Percentiles rank a stretch among this genome's conserved stretches.
These are phyloP conservation scores for Ciborinia camelliae DNA, from an alignment of 2,329 filamentous ascomycete species.

Conservation along the genomic window DNA sequence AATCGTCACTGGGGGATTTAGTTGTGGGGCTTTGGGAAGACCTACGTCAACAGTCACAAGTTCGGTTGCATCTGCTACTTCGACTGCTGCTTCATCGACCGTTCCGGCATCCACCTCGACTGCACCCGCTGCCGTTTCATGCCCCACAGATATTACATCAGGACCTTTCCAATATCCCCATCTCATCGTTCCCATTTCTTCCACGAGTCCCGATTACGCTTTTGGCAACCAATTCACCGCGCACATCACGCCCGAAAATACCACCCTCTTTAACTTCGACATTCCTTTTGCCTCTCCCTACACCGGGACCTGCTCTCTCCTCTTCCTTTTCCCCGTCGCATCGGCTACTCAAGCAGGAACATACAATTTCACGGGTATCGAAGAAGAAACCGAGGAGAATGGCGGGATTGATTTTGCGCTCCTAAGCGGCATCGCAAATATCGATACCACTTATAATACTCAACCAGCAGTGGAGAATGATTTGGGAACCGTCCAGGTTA, in stretches of 20 bases:
- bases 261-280: conserved; percentile 67
- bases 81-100: background rate
- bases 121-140: conserved; percentile 16
- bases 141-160: conserved; percentile 21
- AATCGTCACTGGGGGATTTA: conserved; percentile 29
- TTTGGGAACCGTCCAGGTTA: conserved; percentile 44
- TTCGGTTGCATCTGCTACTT: background rate
- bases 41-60: background rate
- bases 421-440: conserved; percentile 45
- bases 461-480: conserved; percentile 46
- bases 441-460: conserved; percentile 52
- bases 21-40: conserved; percentile 28
- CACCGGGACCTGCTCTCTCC: conserved; percentile 51
- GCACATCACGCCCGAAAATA: conserved; percentile 43
- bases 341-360: conserved; percentile 46
- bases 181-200: conserved; percentile 59
- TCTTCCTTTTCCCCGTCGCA: conserved; percentile 59
- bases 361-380: conserved; percentile 53
- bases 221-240: conserved; percentile 55
- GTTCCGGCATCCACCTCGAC: background rate
- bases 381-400: conserved; percentile 43
- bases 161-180: conserved; percentile 55
- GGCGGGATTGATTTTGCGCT: conserved; percentile 41
- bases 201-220: conserved; percentile 48
- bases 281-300: conserved; percentile 47